Evolutionary conservation across 192 early-diverging fungal species (phyloP), one percentile per base, ranked within the genome.

Genomic region (Entomortierella beljakovae): DNA sequence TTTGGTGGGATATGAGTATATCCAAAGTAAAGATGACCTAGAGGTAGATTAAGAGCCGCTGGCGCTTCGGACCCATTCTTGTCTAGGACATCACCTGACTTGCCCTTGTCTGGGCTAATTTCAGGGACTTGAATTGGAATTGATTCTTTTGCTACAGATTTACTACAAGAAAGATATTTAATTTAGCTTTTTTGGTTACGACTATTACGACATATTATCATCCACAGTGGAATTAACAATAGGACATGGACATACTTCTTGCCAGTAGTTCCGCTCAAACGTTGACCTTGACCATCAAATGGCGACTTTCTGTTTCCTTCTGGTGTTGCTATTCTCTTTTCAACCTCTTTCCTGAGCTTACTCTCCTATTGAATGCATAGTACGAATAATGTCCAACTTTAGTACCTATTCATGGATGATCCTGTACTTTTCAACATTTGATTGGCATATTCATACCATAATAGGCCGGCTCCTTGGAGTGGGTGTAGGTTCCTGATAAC

Each of bases 11-110:
- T 80, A 7, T 93, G 60, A 26, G 85, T 89, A 81, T 94, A 98
- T 0, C 95, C 97, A 86, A 99, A 98, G 80, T 92, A 97, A 29
- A 98, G 87, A 42, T 92, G 92, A 23, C 96, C 95, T 51, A 93
- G 80, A 2, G 97, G 94, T 61, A 98, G 63, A 70, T 92, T 86
- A 55, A 97, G 82, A 1, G 94, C 92, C 33, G 92, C 92, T 1
- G 93, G 91, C 15, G 84, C 61, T 35, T 71, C 80, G 0, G 54
- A 58, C 54, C 54, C 84, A 70, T 54, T 70, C 64, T 55, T 70
- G 34, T 71, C 69, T 49, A 63, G 64, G 32, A 71, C 66, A 58
- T 69, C 63, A 6, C 61, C 40, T 20, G 28, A 9, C 63, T 85
- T 81, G 11, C 31, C 60, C 22, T 71, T 61, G 25, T n/a, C 6